Percentiles rank a stretch among this genome's conserved stretches.
Evolutionary conservation across 176 grass and related monocot species (phyloP).

Genomic region (Eragrostis nindensis): DNA sequence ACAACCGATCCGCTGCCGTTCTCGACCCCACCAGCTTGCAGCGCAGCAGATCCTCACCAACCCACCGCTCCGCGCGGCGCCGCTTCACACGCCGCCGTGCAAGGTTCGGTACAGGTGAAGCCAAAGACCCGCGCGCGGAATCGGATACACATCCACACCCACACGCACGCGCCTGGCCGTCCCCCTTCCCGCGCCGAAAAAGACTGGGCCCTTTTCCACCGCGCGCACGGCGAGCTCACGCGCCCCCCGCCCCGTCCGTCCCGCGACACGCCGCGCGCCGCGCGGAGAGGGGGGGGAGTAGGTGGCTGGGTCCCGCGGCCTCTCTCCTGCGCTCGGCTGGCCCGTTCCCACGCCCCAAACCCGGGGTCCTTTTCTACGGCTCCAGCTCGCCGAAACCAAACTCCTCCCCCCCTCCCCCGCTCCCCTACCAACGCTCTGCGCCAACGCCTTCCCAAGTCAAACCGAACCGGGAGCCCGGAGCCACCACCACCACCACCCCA

Average conservation of each 20-base stretch:
- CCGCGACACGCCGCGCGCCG: neutral
- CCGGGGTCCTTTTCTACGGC: conserved; percentile 26
- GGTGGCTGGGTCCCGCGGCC: conserved; percentile 13
- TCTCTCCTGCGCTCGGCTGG: neutral
- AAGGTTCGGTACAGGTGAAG: too few relatives aligned
- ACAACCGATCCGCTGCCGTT: neutral
- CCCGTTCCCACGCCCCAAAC: neutral
- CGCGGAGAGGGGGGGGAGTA: neutral
- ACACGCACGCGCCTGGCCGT: neutral
- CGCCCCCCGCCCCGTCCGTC: too few relatives aligned
- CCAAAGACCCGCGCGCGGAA: neutral
- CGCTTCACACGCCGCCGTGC: neutral
- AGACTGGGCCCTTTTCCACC: neutral
- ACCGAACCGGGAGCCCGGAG: neutral
- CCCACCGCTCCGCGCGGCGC: neutral
- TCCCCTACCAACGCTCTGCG: too few relatives aligned
- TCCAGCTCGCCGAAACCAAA: neutral
- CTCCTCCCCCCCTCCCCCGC: neutral
- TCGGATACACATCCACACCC: too few relatives aligned
- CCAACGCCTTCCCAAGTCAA: conserved; percentile 13
- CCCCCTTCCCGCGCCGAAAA: neutral
- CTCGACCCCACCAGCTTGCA: neutral
- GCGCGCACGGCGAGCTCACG: conserved; percentile 10
- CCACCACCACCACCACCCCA: neutral
- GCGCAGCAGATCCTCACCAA: neutral